Percentiles rank a stretch among this genome's conserved stretches.
Conservation (phyloP, 306 rosid species). For the Inga oerstediana region DNA sequence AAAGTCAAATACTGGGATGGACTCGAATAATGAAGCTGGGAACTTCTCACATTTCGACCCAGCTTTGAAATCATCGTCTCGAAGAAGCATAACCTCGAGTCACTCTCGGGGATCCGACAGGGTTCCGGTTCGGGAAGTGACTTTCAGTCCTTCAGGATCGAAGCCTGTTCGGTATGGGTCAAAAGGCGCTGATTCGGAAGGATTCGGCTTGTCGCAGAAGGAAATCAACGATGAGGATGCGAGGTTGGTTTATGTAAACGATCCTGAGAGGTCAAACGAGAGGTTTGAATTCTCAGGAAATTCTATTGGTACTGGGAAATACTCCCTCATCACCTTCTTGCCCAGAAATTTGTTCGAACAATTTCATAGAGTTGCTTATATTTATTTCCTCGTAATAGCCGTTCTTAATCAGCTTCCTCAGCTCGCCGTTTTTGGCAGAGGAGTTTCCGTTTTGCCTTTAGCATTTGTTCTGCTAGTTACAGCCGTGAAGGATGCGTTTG, state of each 20-base stretch:
- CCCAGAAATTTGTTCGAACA: constrained; percentile 94
- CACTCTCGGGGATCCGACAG: constrained; percentile 53
- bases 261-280: constrained; percentile 67
- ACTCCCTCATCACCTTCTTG: constrained; percentile 70
- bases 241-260: constrained; percentile 64
- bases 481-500: constrained; percentile 89
- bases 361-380: constrained; percentile 93
- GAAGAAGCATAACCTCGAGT: constrained; percentile 52
- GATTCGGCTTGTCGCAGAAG: constrained; percentile 66
- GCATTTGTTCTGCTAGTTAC: constrained; percentile 85
- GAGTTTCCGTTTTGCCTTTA: constrained; percentile 76
- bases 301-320: constrained; percentile 68
- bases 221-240: constrained; percentile 89
- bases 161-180: constrained; percentile 76
- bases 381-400: constrained; percentile 85
- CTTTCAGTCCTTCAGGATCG: constrained; percentile 53
- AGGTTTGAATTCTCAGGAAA: constrained; percentile 70
- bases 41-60: constrained; percentile 46
- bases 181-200: constrained; percentile 72
- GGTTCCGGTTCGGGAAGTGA: constrained; percentile 59
- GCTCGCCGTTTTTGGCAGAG: constrained; percentile 90
- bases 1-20: constrained; percentile 53
- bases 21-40: constrained; percentile 42
- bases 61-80: constrained; percentile 50
- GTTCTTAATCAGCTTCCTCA: constrained; percentile 94